Evolutionary conservation across 495 filamentous ascomycete species (phyloP).

Genomic region (Xylaria grammica): DNA sequence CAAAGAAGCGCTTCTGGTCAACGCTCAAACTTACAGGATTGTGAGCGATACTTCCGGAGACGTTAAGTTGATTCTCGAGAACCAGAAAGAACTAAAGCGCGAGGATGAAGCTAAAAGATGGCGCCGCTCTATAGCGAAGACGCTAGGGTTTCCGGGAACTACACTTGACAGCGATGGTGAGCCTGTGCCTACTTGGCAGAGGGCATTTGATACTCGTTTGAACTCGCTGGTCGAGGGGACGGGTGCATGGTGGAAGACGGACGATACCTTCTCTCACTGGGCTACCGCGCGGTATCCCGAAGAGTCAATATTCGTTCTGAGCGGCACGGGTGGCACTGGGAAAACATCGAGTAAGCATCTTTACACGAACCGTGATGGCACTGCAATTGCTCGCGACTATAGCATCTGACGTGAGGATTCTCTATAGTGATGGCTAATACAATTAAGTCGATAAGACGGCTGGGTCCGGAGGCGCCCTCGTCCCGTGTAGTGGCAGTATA

Average conservation of each 20-base stretch:
- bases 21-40: constrained; percentile 44
- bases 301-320: constrained; percentile 36
- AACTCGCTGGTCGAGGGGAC: constrained; percentile 41
- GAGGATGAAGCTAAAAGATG: constrained; percentile 43
- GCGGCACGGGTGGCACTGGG: constrained; percentile 42
- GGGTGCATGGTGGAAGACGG: constrained; percentile 40
- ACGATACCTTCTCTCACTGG: constrained; percentile 39
- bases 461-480: constrained; percentile 35
- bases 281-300: constrained; percentile 27
- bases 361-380: not conserved
- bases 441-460: constrained; percentile 38
- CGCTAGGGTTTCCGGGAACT: constrained; percentile 40
- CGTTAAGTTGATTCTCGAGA: constrained; percentile 40
- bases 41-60: constrained; percentile 42
- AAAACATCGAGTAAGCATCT: constrained; percentile 38
- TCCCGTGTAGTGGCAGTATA: constrained; percentile 40
- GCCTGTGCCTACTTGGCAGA: constrained; percentile 44
- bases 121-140: constrained; percentile 37
- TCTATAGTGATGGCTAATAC: constrained; percentile 40
- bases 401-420: not conserved
- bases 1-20: constrained; percentile 43
- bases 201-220: constrained; percentile 40
- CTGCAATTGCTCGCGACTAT: too few species aligned
- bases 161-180: constrained; percentile 41
- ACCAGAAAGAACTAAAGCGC: constrained; percentile 40